Evolutionary conservation across 1,139 yeast genomes (phyloP), one percentile per base, ranked within the genome.

Genomic region (Yamadazyma songkhlaensis): DNA sequence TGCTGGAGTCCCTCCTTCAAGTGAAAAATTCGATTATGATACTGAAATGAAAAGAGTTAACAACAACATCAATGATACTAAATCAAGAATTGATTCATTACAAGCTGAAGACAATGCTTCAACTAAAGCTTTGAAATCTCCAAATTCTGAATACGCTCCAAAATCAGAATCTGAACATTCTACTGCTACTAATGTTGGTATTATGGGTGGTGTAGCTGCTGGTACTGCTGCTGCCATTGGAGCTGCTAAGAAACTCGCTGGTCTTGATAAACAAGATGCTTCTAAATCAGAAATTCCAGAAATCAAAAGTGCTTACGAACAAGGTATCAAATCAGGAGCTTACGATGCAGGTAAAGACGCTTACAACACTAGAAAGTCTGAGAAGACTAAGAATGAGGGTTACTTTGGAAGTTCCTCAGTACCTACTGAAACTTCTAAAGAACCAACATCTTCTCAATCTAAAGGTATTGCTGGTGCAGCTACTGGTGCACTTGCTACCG

Each of bases 1-100:
- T 11, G 42, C 42, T 14, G 43, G 43, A 12, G 37, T 49, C 22
- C 47, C 54, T 24, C 57, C 59, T 9, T 46, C 58, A 4, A 29
- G 31, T 30, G 22, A 37, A n/a, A 33, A 50, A 20, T 51, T 51
- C 31, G 53, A 54, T 43, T 57, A 58, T 38, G 55, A 57, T 11
- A 39, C 40, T 9, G 59, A 59, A 37, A 40, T 57, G 35, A 41
- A 45, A 34, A 50, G 48, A 32, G 51, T 58, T 37, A 59, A 58
- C 43, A 38, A 47, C 25, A 54, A 57, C 37, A 57, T 59, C 25
- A 52, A 47, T 30, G 41, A 44, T 14, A 59, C 64, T n/a, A 57
- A 58, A 41, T 39, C 44, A n/a, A 59, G 57, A 39, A 50, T 59
- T 20, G 59, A 57, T 11, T 40, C 42, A n/a, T 49, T 56, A 42